These are phyloP conservation scores for Boletus speciosus DNA, from an alignment of 768 basidiomycete species.

Conservation along the genomic window DNA sequence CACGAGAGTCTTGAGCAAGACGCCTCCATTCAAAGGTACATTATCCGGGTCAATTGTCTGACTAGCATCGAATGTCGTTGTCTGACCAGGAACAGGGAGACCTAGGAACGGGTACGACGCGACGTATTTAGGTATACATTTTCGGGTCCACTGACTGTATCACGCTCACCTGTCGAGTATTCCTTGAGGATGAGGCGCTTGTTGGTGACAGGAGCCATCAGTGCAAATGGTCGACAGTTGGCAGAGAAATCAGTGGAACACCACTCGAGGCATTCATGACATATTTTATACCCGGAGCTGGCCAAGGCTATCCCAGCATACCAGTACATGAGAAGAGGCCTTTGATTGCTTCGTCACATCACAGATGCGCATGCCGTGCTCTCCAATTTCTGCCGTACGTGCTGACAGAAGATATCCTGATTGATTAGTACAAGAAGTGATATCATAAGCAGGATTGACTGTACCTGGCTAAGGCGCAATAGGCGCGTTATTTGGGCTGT, in stretches of 20 bases:
- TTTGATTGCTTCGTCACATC: not conserved
- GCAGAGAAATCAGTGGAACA: not conserved
- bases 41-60: conserved; percentile 49
- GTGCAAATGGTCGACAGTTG: not conserved
- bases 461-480: too few species aligned
- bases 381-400: not conserved
- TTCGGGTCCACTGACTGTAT: not conserved
- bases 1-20: conserved; percentile 49
- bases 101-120: not conserved
- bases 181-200: conserved; percentile 35
- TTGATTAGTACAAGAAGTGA: not conserved
- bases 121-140: not conserved
- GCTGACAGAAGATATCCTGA: not conserved
- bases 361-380: not conserved
- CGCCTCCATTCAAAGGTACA: conserved; percentile 41
- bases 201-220: conserved; percentile 26
- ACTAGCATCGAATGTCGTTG: conserved; percentile 42
- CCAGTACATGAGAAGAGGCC: not conserved
- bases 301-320: not conserved
- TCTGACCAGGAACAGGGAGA: conserved; percentile 35
- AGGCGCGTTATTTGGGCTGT: too few species aligned
- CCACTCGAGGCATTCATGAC: not conserved
- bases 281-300: not conserved
- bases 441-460: not conserved
- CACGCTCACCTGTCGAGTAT: conserved; percentile 16